Percentiles rank a stretch among this genome's conserved stretches.
phyloP scores from a whole-genome alignment of 495 filamentous ascomycete genomes.

The Aspergillus indologenus region DNA sequence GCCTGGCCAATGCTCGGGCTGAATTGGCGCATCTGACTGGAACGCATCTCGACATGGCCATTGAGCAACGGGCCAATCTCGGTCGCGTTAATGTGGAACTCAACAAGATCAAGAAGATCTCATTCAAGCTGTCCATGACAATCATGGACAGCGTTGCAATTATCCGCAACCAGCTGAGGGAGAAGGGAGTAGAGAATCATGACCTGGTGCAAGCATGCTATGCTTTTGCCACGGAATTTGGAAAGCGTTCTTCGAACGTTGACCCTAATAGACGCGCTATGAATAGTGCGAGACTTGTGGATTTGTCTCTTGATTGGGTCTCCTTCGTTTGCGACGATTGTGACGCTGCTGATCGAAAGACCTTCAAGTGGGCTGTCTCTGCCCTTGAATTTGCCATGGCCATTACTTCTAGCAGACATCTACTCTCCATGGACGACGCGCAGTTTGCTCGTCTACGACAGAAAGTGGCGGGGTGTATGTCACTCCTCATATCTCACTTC shows the following conservation, averaged over 20 bases:
- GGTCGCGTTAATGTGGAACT: slow-evolving; percentile 87
- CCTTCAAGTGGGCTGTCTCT: slow-evolving; percentile 93
- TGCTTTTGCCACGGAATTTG: slow-evolving; percentile 96
- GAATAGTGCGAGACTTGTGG: slow-evolving; percentile 93
- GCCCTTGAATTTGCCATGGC: slow-evolving; percentile 96
- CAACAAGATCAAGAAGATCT: slow-evolving; percentile 92
- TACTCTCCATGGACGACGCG: slow-evolving; percentile 77
- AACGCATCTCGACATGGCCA: slow-evolving; percentile 78
- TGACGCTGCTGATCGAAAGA: slow-evolving; percentile 88
- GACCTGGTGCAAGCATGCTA: slow-evolving; percentile 99
- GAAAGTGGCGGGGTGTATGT: slow-evolving; percentile 97
- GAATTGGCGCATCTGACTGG: slow-evolving; percentile 74
- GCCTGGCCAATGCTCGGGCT: slow-evolving; percentile 71
- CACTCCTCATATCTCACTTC: slow-evolving; percentile 93
- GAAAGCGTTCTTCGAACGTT: slow-evolving; percentile 88
- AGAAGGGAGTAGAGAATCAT: slow-evolving; percentile 79
- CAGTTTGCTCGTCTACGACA: slow-evolving; percentile 77
- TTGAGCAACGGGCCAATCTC: slow-evolving; percentile 90
- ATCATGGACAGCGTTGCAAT: slow-evolving; percentile 99
- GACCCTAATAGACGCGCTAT: slow-evolving; percentile 89
- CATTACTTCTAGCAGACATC: slow-evolving; percentile 89
- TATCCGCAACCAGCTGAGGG: slow-evolving; percentile 70
- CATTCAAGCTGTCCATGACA: slow-evolving; percentile 94
- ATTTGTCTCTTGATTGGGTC: slow-evolving; percentile 92
- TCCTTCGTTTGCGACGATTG: slow-evolving; percentile 98